Conservation (phyloP, 352 stramenopile genomes). For the Pythium brachiatum region DNA sequence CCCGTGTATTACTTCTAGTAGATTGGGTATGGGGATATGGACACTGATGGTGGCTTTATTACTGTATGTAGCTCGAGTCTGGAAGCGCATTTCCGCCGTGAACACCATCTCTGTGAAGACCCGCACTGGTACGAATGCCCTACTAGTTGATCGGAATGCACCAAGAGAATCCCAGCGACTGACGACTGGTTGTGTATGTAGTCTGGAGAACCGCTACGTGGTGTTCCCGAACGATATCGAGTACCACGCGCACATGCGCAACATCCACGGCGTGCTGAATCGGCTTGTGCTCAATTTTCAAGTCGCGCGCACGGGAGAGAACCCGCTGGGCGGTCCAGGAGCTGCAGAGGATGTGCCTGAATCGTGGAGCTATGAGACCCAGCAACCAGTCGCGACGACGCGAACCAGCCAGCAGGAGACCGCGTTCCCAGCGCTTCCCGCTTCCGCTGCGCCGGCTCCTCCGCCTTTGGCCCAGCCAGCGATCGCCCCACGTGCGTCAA, state of each 20-base stretch:
- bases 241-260: slow-evolving; percentile 83
- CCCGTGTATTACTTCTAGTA: too few relatives aligned
- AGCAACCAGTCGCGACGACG: slow-evolving; percentile 27
- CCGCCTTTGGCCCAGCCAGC: slow-evolving; percentile 40
- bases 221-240: slow-evolving; percentile 88
- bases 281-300: slow-evolving; percentile 76
- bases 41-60: not conserved
- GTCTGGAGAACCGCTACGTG: slow-evolving; percentile 81
- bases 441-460: slow-evolving; percentile 34
- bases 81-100: slow-evolving; percentile 77
- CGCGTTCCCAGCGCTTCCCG: slow-evolving; percentile 66
- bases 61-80: slow-evolving; percentile 57
- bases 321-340: slow-evolving; percentile 42
- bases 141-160: slow-evolving; percentile 1
- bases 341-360: slow-evolving; percentile 44
- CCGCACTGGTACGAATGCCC: slow-evolving; percentile 72
- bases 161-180: not conserved
- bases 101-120: slow-evolving; percentile 88
- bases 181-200: slow-evolving; percentile 14
- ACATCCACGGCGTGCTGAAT: slow-evolving; percentile 69
- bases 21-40: too few relatives aligned
- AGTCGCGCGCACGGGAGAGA: slow-evolving; percentile 53
- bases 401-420: slow-evolving; percentile 35
- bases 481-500: slow-evolving; percentile 27
- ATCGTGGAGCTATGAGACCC: slow-evolving; percentile 54